Percentiles rank a stretch among this genome's conserved stretches.
Conservation (phyloP, 2,329 filamentous ascomycete species). For the Penicillium hesseltinei region DNA sequence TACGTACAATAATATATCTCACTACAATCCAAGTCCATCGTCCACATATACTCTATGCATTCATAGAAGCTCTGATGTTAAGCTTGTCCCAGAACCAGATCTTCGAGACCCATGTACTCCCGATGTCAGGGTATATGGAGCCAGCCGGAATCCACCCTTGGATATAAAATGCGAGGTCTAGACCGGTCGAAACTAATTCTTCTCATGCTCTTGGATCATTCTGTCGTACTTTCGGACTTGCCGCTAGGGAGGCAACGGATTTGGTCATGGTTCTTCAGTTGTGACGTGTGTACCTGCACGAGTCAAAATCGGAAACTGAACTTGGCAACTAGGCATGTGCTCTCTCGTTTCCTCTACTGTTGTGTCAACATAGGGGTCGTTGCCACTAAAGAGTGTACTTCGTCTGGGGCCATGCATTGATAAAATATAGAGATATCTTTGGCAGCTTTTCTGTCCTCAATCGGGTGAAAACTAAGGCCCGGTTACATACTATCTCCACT, state of each 20-base stretch:
- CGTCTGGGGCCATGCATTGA: neutral
- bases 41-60: neutral
- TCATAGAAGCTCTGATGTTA: neutral
- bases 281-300: neutral
- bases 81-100: neutral
- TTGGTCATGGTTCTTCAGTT: neutral
- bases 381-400: neutral
- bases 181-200: conserved; percentile 2
- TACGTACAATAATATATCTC: neutral
- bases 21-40: neutral
- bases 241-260: neutral
- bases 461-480: neutral
- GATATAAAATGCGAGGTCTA: neutral
- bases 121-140: neutral
- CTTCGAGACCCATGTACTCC: neutral
- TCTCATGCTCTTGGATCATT: neutral
- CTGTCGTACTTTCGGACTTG: conserved; percentile 1
- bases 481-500: neutral
- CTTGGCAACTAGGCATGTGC: neutral
- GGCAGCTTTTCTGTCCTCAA: neutral
- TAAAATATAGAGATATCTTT: too few relatives aligned
- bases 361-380: neutral
- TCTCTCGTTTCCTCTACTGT: neutral
- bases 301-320: neutral
- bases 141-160: neutral